phyloP scores from a whole-genome alignment of 495 filamentous ascomycete species.

The Xylaria cubensis region DNA sequence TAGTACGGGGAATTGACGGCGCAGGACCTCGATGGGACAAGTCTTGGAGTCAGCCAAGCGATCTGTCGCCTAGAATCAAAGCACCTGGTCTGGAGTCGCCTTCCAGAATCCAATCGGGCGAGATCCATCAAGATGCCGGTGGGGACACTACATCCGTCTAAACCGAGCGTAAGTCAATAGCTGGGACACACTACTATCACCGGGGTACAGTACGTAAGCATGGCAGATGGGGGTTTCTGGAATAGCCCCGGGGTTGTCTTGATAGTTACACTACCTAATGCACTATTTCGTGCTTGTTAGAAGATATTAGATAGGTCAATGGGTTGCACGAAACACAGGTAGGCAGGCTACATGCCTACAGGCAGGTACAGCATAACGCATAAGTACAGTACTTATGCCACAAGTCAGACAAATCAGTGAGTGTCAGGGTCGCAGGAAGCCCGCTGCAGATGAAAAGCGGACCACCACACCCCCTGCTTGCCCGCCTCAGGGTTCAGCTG shows the following conservation, averaged over 20 bases:
- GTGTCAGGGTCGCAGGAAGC: not conserved
- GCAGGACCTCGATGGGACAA: not conserved
- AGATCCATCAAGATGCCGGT: not conserved
- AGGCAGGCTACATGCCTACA: not conserved
- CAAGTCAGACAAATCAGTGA: no score
- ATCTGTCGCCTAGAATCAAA: constrained; percentile 5
- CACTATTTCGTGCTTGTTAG: no score
- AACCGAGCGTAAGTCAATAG: not conserved
- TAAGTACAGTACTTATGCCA: not conserved
- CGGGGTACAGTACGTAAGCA: not conserved
- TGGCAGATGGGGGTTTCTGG: no score
- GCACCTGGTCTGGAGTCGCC: not conserved
- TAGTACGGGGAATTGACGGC: not conserved
- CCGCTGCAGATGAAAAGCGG: not conserved
- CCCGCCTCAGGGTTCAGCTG: constrained; percentile 8
- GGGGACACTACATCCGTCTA: constrained; percentile 1
- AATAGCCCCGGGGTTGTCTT: no score
- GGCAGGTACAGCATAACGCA: no score
- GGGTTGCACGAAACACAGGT: not conserved
- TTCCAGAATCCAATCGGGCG: constrained; percentile 1
- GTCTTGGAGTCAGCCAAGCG: constrained; percentile 9
- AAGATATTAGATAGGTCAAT: not conserved
- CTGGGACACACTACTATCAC: not conserved
- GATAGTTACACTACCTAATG: no score
- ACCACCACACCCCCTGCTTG: not conserved